A percentile compares a stretch with the other conserved stretches of the same genome.
phyloP scores from a whole-genome alignment of 331 rosid genomes.

The Pyracantha coccinea region DNA sequence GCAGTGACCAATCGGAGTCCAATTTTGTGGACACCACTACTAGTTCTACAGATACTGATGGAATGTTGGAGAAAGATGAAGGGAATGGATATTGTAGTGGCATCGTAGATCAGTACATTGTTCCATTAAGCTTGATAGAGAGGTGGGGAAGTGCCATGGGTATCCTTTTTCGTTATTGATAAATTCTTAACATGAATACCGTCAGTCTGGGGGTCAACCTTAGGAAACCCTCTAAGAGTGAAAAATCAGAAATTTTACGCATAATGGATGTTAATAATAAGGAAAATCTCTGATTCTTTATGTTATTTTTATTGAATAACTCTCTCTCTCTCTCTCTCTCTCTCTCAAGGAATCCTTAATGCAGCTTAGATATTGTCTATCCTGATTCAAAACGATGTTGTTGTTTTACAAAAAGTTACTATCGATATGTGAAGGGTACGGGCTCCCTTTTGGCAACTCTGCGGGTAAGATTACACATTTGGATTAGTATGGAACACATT shows the following conservation, averaged over 20 bases:
- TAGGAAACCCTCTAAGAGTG: not conserved
- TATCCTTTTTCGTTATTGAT: constrained; percentile 47
- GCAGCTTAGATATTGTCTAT: constrained; percentile 65
- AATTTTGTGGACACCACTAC: constrained; percentile 12
- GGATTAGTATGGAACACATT: not conserved
- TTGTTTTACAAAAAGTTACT: constrained; percentile 91
- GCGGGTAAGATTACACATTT: constrained; percentile 35
- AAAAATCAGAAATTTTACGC: not conserved
- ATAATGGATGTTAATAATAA: not conserved
- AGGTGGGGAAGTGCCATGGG: constrained; percentile 99
- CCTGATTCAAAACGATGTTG: constrained; percentile 92
- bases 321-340: not conserved
- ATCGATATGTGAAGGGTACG: constrained; percentile 90
- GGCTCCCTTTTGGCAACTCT: constrained; percentile 88
- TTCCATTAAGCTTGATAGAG: constrained; percentile 72
- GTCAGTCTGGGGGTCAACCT: not conserved
- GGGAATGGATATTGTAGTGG: constrained; percentile 4
- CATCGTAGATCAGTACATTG: constrained; percentile 45
- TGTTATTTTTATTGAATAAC: not conserved
- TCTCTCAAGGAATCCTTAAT: constrained; percentile 30
- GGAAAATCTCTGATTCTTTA: not conserved
- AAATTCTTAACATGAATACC: constrained; percentile 4
- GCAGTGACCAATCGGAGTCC: constrained; percentile 18
- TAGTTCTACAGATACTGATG: constrained; percentile 15
- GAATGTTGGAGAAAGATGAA: constrained; percentile 22